These are phyloP conservation scores for Boehmeria nivea DNA, from an alignment of 306 rosid species.

Conservation along the genomic window DNA sequence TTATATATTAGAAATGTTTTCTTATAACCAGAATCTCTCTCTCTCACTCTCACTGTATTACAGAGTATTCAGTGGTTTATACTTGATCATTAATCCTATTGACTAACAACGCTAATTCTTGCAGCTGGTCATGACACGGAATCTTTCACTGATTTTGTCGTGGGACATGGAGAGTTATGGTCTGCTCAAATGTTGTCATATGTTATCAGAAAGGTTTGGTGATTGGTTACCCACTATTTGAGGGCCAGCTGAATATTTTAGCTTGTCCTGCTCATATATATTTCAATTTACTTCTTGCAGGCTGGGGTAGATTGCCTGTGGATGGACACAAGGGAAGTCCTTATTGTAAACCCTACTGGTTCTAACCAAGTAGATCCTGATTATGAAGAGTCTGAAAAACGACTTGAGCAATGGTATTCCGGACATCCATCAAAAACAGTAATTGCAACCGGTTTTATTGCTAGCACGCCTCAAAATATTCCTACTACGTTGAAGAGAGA, in stretches of 20 bases:
- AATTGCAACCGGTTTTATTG: slow-evolving; percentile 96
- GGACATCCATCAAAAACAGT: slow-evolving; percentile 59
- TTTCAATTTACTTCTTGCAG: slow-evolving; percentile 36
- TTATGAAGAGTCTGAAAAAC: slow-evolving; percentile 53
- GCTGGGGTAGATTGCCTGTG: slow-evolving; percentile 75
- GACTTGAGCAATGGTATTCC: slow-evolving; percentile 77
- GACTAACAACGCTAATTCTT: slow-evolving; percentile 32
- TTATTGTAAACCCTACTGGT: slow-evolving; percentile 77
- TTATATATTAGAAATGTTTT: too few species aligned
- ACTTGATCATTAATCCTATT: slow-evolving; percentile 1
- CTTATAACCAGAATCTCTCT: too few species aligned
- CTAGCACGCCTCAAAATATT: slow-evolving; percentile 80
- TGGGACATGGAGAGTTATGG: slow-evolving; percentile 99
- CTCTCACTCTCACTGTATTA: neutral
- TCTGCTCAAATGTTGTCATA: slow-evolving; percentile 83
- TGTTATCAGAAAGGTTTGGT: slow-evolving; percentile 67
- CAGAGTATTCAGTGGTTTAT: too few species aligned
- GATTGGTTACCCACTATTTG: slow-evolving; percentile 10
- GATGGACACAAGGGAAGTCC: slow-evolving; percentile 99
- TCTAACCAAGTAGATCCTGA: slow-evolving; percentile 98
- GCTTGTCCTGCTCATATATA: slow-evolving; percentile 12
- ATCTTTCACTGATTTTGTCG: slow-evolving; percentile 93
- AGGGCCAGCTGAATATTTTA: slow-evolving; percentile 9
- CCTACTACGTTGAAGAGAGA: slow-evolving; percentile 98
- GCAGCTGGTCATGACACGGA: slow-evolving; percentile 99